Base-by-base conservation (phyloP, 192 early-diverging fungal genomes). In the Backusella mclennaniae region DNA sequence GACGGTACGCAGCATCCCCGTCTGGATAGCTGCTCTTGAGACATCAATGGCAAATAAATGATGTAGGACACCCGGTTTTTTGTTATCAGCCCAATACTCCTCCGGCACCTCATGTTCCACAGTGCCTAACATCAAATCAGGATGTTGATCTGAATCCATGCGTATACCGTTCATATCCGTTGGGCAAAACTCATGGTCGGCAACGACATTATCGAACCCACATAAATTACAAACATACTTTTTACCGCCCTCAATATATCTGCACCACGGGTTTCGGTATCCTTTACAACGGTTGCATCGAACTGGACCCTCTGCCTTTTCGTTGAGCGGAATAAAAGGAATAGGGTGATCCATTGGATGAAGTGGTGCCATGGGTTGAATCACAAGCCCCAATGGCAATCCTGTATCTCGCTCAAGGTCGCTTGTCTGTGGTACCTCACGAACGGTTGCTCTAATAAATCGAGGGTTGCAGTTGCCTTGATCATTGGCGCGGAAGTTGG, bases 31-130 rank as follows among this genome's bases (percentile, higher is more conserved):
- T 73, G 85, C 93, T 90, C 91, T 95, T 2, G 95, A 94, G 23
- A 99, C 96, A 86, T 99, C 98, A 66, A 99, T 94, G 6, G 93
- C 95, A 92, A 98, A 96, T 36, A 99, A 86, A 79, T 94, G 93
- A 2, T 90, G 87, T 4, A 91, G 81, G 9, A 95, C 92, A 41
- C 77, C 74, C 0, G 98, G 92, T 39, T 49, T 49, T 31, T 39
- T 39, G 17, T 49, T 44, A 66, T 91, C 88, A 19, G 87, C 82
- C 87, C 86, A 91, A 81, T 95, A 95, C 53, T 94, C 91, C 76
- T 87, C 49, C 33, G 93, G 90, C 3, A 95, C 97, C 0, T 89
- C 87, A 85, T 95, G 98, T 77, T 99, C 98, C 29, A 98, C 90
- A 0, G 93, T 89, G n/a, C 97, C 98, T 73, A 89, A 89, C 35